Evolutionary conservation across 169 alveolate species (phyloP).

Genomic region (Eimeria maxima): DNA sequence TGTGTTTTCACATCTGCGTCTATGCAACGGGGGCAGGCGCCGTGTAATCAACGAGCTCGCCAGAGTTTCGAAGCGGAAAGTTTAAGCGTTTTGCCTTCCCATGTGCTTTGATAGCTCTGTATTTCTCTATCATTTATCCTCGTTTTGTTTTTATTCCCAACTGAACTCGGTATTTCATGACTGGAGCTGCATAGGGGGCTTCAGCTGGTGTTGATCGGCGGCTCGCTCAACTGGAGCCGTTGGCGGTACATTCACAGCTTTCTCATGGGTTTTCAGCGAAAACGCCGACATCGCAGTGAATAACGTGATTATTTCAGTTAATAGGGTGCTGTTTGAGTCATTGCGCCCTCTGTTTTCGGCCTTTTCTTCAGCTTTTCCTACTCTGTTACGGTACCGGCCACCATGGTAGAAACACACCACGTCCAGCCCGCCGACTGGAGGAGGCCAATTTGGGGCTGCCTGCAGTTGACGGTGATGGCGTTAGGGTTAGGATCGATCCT

Average conservation of each 20-base stretch:
- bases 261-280: not conserved
- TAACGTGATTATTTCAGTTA: not conserved
- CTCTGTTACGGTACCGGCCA: not conserved
- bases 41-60: not conserved
- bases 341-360: not conserved
- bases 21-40: not conserved
- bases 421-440: conserved; percentile 27
- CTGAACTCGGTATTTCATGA: not conserved
- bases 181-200: not conserved
- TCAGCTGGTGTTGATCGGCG: not conserved
- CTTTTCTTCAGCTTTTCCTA: not conserved
- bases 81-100: not conserved
- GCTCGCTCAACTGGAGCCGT: not conserved
- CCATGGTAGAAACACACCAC: conserved; percentile 6
- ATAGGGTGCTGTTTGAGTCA: not conserved
- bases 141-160: not conserved
- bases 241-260: not conserved
- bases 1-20: not conserved
- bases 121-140: not conserved
- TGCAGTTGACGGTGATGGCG: conserved; percentile 46
- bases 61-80: not conserved
- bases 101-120: not conserved
- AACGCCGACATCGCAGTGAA: not conserved
- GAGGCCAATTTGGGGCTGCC: conserved; percentile 51
- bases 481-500: conserved; percentile 11